phyloP scores from a whole-genome alignment of 164 flowering plant genomes.

The Vitis rupestris region DNA sequence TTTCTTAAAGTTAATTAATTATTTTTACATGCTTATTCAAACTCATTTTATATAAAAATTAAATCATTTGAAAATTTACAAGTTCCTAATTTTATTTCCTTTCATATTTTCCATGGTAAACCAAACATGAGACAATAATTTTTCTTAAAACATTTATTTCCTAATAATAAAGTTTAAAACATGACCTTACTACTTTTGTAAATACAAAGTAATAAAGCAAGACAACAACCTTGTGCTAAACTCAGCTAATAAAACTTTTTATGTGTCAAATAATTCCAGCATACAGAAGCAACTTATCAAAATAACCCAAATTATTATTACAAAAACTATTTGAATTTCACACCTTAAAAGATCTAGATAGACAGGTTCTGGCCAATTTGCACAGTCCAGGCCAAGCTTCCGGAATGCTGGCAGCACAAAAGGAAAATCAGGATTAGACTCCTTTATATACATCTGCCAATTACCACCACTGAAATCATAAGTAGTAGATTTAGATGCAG shows the following conservation, averaged over 20 bases:
- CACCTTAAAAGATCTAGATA: conserved; percentile 88
- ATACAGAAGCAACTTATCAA: background rate
- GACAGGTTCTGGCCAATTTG: conserved; percentile 87
- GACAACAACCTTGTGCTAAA: background rate
- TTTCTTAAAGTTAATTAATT: background rate
- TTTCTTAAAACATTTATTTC: too few species aligned
- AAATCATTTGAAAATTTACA: too few species aligned
- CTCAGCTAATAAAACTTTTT: background rate
- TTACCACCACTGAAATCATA: background rate
- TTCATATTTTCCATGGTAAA: too few species aligned
- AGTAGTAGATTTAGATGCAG: background rate
- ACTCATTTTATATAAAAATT: too few species aligned
- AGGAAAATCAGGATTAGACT: background rate
- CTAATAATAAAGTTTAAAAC: background rate
- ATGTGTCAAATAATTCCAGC: background rate
- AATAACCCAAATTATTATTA: background rate
- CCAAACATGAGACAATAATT: too few species aligned
- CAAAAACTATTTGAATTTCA: conserved; percentile 9
- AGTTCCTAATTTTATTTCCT: too few species aligned
- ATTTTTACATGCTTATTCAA: too few species aligned
- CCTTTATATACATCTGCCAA: background rate
- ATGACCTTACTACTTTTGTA: background rate
- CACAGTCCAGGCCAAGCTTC: conserved; percentile 94
- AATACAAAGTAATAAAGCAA: background rate
- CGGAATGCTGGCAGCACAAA: conserved; percentile 60